Evolutionary conservation across 768 basidiomycete genomes (phyloP).

Genomic region (Lactarius sp.): DNA sequence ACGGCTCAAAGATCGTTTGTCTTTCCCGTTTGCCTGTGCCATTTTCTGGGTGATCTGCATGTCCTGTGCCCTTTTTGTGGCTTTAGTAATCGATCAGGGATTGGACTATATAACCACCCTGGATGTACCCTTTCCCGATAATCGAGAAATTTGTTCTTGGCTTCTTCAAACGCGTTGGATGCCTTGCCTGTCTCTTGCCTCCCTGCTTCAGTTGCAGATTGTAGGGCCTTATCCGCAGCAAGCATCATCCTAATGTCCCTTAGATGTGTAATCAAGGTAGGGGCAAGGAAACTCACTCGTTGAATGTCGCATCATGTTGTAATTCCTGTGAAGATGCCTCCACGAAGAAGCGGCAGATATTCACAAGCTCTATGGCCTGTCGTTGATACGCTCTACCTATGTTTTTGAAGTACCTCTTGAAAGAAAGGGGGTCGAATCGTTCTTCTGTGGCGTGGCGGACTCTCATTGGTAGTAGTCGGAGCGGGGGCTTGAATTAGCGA

Average conservation of each 20-base stretch:
- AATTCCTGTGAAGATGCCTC: background rate
- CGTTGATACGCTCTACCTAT: constrained; percentile 8
- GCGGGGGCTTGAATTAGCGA: background rate
- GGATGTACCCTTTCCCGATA: constrained; percentile 5
- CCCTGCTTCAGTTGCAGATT: constrained; percentile 8
- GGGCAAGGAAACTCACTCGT: background rate
- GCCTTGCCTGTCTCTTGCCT: background rate
- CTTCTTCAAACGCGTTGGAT: constrained; percentile 1
- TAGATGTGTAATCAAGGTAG: background rate
- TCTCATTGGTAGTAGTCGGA: background rate
- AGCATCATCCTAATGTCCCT: background rate
- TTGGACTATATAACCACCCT: too few relatives aligned
- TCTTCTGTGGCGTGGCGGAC: background rate
- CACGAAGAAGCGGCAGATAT: background rate
- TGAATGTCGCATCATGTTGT: background rate
- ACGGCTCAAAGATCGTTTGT: too few relatives aligned
- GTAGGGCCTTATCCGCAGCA: background rate
- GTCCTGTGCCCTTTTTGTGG: too few relatives aligned
- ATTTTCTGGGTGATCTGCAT: too few relatives aligned
- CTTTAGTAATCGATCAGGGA: too few relatives aligned
- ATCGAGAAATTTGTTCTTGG: background rate
- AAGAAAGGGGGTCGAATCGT: background rate
- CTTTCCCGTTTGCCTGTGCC: too few relatives aligned
- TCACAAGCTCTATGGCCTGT: constrained; percentile 13
- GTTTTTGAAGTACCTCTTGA: background rate